phyloP scores from a whole-genome alignment of 2,329 filamentous ascomycete species.

The Xylaria hypoxylon region DNA sequence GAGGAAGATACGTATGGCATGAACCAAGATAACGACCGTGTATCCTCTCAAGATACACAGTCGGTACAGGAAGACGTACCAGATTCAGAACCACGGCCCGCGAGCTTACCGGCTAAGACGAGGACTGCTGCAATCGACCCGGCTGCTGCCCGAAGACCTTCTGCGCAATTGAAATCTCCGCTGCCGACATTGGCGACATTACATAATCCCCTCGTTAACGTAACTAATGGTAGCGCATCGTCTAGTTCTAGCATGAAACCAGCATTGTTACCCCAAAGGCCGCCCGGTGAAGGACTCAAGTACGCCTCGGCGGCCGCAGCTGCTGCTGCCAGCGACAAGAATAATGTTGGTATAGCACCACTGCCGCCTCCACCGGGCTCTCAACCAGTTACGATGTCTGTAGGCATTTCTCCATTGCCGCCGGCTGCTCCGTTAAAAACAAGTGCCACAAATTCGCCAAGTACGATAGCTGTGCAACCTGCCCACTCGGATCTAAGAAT shows the following conservation, averaged over 20 bases:
- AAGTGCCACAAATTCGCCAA: conserved; percentile 68
- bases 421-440: conserved; percentile 64
- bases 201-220: conserved; percentile 76
- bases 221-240: conserved; percentile 64
- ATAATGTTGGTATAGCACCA: conserved; percentile 92
- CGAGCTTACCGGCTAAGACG: conserved; percentile 63
- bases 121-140: conserved; percentile 69
- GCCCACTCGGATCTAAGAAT: conserved; percentile 51
- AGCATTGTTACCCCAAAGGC: conserved; percentile 83
- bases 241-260: conserved; percentile 85
- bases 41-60: conserved; percentile 95
- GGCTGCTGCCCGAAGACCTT: conserved; percentile 75
- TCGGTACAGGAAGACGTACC: conserved; percentile 86
- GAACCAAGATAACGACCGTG: conserved; percentile 81
- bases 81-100: conserved; percentile 66
- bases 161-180: conserved; percentile 91
- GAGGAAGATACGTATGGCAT: conserved; percentile 91
- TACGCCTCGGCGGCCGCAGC: conserved; percentile 97
- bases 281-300: conserved; percentile 90
- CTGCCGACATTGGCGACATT: conserved; percentile 92
- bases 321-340: conserved; percentile 86
- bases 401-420: conserved; percentile 61
- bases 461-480: conserved; percentile 60
- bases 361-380: conserved; percentile 87
- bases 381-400: conserved; percentile 51